phyloP scores from a whole-genome alignment of 192 early-diverging fungal species.

The Coemansia sp. region DNA sequence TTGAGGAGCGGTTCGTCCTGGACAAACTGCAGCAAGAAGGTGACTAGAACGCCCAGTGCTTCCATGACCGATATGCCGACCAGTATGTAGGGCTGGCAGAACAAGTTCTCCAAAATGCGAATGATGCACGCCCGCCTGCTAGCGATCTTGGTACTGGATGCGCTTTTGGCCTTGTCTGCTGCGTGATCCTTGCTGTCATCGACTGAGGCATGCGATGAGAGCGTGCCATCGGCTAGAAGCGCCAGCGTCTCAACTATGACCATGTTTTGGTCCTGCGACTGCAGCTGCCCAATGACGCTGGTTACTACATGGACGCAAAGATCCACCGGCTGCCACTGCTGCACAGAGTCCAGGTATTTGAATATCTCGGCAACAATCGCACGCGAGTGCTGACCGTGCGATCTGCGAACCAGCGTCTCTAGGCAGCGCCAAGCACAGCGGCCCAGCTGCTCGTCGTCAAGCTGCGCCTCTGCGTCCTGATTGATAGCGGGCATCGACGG shows the following conservation, averaged over 20 bases:
- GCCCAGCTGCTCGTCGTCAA: slow-evolving; percentile 21
- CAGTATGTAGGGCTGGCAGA: slow-evolving; percentile 52
- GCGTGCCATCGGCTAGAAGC: slow-evolving; percentile 38
- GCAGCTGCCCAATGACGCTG: slow-evolving; percentile 34
- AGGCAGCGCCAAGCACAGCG: slow-evolving; percentile 44
- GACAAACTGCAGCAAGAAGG: slow-evolving; percentile 42
- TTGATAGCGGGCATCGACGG: slow-evolving; percentile 3
- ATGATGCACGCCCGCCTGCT: slow-evolving; percentile 40
- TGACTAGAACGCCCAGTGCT: slow-evolving; percentile 48
- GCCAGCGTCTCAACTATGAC: slow-evolving; percentile 52
- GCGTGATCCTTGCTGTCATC: slow-evolving; percentile 12
- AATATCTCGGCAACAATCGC: slow-evolving; percentile 52
- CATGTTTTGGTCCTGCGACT: slow-evolving; percentile 56
- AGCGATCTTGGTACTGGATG: neutral
- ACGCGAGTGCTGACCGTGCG: slow-evolving; percentile 54
- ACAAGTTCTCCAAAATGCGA: slow-evolving; percentile 46
- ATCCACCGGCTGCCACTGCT: slow-evolving; percentile 37
- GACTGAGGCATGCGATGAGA: slow-evolving; percentile 24
- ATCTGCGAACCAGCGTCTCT: slow-evolving; percentile 35
- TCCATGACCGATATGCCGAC: slow-evolving; percentile 59
- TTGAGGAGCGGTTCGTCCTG: slow-evolving; percentile 2
- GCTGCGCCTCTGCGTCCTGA: neutral
- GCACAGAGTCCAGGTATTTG: slow-evolving; percentile 31
- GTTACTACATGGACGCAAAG: slow-evolving; percentile 38
- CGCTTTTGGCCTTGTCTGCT: neutral